Evolutionary conservation across 148 eudicot species (phyloP), one percentile per base, ranked within the genome.

Genomic region (Rhododendron mucronatum): DNA sequence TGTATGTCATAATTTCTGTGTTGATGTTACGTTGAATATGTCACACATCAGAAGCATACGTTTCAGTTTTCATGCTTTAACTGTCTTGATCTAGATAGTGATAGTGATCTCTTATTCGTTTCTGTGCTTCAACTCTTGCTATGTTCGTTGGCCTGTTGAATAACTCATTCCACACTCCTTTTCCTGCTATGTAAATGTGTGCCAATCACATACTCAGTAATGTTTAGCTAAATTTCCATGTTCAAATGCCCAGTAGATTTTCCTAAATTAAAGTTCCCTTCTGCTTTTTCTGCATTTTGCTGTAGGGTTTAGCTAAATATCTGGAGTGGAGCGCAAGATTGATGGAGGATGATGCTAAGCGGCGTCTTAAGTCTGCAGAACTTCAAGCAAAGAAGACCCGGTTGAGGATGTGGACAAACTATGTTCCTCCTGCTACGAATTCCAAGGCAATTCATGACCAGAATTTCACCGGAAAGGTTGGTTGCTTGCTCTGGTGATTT

Each of bases 261-360:
- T 7, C 50, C 15, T 51, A 13, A 23, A 65, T 65, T n/a, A 65
- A 65, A 57, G 7, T 3, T n/a, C 73, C 73, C 33, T 14, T 15
- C 1, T 12, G 6, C 21, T n/a, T 45, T 1, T 30, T 33, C 5
- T 28, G 39, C 12, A n/a, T 85, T 61, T 39, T 10, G 55, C 12
- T 89, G 37, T 74, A 95, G 99, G 99, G 99, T 63, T 92, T 92
- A 85, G 99, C 98, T 83, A 94, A 94, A 88, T 95, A 90, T 90
- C 96, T 94, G 80, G 98, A 95, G 63, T 94, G 98, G 99, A 97
- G 99, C 89, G 98, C 96, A 86, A 95, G 89, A 85, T 37, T 89
- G 91, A 77, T 95, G 92, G 99, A 97, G 86, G 93, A 90, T 39
- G 94, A 93, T 65, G 95, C 91, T 55, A 94, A 88, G 87, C 77